Percentiles rank a stretch among this genome's conserved stretches.
Evolutionary conservation across 495 filamentous ascomycete species (phyloP).

Genomic region (Neurospora africana): DNA sequence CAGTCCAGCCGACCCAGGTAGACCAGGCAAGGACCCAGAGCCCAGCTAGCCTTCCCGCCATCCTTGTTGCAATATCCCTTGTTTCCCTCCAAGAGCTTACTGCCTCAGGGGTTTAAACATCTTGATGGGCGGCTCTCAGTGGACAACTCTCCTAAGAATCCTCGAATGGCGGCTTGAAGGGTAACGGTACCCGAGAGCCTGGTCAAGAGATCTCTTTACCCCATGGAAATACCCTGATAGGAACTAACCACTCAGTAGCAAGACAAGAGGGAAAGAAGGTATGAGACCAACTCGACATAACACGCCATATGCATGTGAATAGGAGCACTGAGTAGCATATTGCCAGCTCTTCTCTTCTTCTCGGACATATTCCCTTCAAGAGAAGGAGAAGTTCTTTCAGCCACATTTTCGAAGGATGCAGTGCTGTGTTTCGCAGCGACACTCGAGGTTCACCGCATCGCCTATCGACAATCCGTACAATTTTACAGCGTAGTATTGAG

Average conservation of each 20-base stretch:
- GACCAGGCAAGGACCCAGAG: slow-evolving; percentile 1
- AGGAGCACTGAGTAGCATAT: neutral
- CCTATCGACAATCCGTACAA: slow-evolving; percentile 5
- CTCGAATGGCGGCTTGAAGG: neutral
- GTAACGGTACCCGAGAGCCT: slow-evolving; percentile 11
- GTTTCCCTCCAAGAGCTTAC: slow-evolving; percentile 9
- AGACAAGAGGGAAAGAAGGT: neutral
- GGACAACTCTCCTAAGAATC: neutral
- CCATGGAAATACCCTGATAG: neutral
- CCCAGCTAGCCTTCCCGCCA: slow-evolving; percentile 11
- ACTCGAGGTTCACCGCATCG: slow-evolving; percentile 1
- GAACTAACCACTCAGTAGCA: neutral
- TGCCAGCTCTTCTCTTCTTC: neutral
- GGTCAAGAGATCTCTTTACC: slow-evolving; percentile 9
- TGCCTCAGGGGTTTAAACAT: neutral
- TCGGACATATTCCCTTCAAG: neutral
- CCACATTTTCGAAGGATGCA: slow-evolving; percentile 1
- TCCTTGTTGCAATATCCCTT: slow-evolving; percentile 14
- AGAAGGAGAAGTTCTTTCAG: neutral
- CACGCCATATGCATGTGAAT: neutral
- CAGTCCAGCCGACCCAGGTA: slow-evolving; percentile 3
- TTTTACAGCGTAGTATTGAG: slow-evolving; percentile 9
- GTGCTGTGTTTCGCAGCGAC: neutral
- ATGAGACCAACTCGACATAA: neutral
- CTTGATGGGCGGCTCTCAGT: neutral